phyloP scores from a whole-genome alignment of 2,329 filamentous ascomycete genomes.

The Dothiorella sarmentorum region DNA sequence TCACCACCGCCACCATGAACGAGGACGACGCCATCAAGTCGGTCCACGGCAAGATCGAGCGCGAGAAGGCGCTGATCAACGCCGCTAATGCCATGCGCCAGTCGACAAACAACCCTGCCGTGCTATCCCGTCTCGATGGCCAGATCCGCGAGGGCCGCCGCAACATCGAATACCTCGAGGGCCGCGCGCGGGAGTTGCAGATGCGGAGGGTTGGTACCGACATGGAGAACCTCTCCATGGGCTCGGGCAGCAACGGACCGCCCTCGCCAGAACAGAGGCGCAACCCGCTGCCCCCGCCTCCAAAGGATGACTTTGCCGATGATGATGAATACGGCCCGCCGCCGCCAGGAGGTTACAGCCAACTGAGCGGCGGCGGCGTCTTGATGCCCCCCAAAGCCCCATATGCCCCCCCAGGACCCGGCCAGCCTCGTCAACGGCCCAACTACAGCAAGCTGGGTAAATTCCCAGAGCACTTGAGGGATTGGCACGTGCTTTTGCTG shows the following conservation, averaged over 20 bases:
- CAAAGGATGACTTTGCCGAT: slow-evolving; percentile 65
- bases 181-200: slow-evolving; percentile 83
- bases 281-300: slow-evolving; percentile 56
- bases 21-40: slow-evolving; percentile 65
- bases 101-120: slow-evolving; percentile 89
- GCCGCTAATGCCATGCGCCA: slow-evolving; percentile 93
- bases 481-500: slow-evolving; percentile 19
- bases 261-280: slow-evolving; percentile 32
- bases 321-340: slow-evolving; percentile 61
- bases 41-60: slow-evolving; percentile 95
- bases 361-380: slow-evolving; percentile 63
- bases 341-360: slow-evolving; percentile 53
- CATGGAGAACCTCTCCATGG: slow-evolving; percentile 64
- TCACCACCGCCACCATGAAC: slow-evolving; percentile 47
- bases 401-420: slow-evolving; percentile 69
- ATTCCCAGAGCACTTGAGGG: slow-evolving; percentile 28
- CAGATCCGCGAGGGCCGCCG: slow-evolving; percentile 91
- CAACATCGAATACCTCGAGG: slow-evolving; percentile 94
- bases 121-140: slow-evolving; percentile 84
- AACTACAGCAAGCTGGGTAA: slow-evolving; percentile 96
- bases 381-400: slow-evolving; percentile 79
- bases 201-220: slow-evolving; percentile 70
- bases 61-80: slow-evolving; percentile 91
- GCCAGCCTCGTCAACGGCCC: slow-evolving; percentile 63
- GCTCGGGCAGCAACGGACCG: slow-evolving; percentile 45